Base-by-base conservation (phyloP, 352 stramenopile species). In the Phytophthora pseudosyringae region DNA sequence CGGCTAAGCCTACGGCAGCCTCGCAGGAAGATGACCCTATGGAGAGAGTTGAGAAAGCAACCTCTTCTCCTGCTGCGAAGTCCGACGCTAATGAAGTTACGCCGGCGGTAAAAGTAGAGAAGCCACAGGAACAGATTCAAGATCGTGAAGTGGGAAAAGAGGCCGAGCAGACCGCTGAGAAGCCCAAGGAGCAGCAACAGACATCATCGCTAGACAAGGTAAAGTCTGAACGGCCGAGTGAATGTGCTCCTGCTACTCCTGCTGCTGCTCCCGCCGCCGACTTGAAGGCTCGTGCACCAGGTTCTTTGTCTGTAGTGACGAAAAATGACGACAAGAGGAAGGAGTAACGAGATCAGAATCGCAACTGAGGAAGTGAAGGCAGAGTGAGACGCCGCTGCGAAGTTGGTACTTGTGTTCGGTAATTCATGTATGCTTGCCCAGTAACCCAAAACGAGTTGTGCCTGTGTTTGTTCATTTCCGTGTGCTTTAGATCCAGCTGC, bases 371-470 rank as follows among this genome's bases (percentile, higher is more conserved):
- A 66, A 49, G 51, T 65, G 45, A 59, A 69, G 49, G 36, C 64
- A 51, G 54, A 53, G 32, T 47, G 53, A 58, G 35, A 35, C 26
- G 39, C 55, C 44, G 53, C 46, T 54, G 43, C 43, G 29, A 71
- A 59, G 50, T 67, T 71, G 64, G 38, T 52, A 46, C 47, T 59
- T 67, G 64, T 68, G 58, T 53, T 69, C 33, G 51, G 44, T 62
- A 71, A 67, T 70, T 62, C 61, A 71, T 67, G 50, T 59, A 75
- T 71, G 53, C 59, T 70, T 73, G 59, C 28, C 62, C 52, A 57
- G 45, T 64, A 51, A 52, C 21, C 15, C 32, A 47, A 36, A 57
- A 28, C 13, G 36, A 47, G 4, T 60, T 58, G 26, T 41, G 13
- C 15, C 36, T 63, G 41, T 46, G 35, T 25, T 33, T n/a, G 21